These are phyloP conservation scores for Boletus eberwhitei DNA, from an alignment of 768 basidiomycete species.

Conservation along the genomic window DNA sequence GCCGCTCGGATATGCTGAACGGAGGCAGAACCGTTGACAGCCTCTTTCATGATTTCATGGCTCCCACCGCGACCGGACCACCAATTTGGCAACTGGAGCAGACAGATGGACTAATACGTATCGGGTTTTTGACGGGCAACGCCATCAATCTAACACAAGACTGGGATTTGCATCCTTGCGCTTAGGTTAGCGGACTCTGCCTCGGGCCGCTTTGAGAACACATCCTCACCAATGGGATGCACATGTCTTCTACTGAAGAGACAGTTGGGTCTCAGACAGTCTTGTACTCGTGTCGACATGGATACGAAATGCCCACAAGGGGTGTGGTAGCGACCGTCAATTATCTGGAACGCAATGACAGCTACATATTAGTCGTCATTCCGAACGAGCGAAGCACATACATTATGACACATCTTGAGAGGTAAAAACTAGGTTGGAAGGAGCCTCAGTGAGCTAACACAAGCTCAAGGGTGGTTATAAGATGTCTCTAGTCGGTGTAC, in stretches of 20 bases:
- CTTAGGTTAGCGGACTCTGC: constrained; percentile 13
- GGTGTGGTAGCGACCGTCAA: constrained; percentile 73
- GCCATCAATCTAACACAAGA: constrained; percentile 64
- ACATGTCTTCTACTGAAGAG: constrained; percentile 66
- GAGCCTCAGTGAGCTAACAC: constrained; percentile 9
- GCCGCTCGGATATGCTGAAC: constrained; percentile 9
- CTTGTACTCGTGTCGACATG: constrained; percentile 66
- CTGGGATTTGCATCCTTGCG: constrained; percentile 51
- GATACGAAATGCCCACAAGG: constrained; percentile 68
- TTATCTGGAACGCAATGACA: constrained; percentile 44
- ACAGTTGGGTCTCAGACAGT: constrained; percentile 62
- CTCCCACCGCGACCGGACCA: constrained; percentile 10
- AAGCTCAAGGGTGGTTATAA: constrained; percentile 19
- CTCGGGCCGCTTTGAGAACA: background rate
- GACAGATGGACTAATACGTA: constrained; percentile 58
- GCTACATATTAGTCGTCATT: background rate
- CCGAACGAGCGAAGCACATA: constrained; percentile 33
- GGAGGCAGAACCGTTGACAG: background rate
- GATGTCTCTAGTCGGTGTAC: constrained; percentile 12
- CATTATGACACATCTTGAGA: constrained; percentile 68
- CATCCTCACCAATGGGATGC: constrained; percentile 48
- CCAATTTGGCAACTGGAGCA: constrained; percentile 35
- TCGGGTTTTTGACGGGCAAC: constrained; percentile 65
- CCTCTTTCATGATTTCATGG: constrained; percentile 17
- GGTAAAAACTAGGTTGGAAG: constrained; percentile 16